A percentile compares a stretch with the other conserved stretches of the same genome.
These are phyloP conservation scores for Flaveria brownii DNA, from an alignment of 129 eudicot species.

Conservation along the genomic window DNA sequence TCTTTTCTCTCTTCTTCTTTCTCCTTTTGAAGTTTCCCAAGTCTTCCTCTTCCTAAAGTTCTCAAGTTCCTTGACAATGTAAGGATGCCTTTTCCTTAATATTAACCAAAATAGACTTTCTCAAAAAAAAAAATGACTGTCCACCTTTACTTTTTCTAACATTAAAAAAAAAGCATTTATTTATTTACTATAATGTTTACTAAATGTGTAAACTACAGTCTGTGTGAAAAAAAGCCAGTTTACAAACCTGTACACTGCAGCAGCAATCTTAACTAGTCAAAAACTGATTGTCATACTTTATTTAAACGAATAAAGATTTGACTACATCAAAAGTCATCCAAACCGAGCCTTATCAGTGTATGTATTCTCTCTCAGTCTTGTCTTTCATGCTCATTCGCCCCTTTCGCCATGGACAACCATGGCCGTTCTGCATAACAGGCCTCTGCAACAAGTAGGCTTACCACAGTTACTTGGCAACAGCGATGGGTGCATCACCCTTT, in stretches of 20 bases:
- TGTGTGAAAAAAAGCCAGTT: slow-evolving; percentile 15
- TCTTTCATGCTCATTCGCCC: slow-evolving; percentile 5
- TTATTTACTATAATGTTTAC: slow-evolving; percentile 26
- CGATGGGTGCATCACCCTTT: slow-evolving; percentile 40
- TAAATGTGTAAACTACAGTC: slow-evolving; percentile 31
- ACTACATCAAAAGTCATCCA: slow-evolving; percentile 13
- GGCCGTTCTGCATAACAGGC: slow-evolving; percentile 1
- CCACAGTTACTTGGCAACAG: slow-evolving; percentile 13
- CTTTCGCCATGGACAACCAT: slow-evolving; percentile 17
- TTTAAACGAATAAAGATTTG: slow-evolving; percentile 18
- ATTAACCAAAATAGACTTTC: too few species aligned
- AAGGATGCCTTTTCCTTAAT: too few species aligned
- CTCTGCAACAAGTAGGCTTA: not conserved
- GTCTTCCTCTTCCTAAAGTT: too few species aligned
- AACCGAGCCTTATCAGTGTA: not conserved
- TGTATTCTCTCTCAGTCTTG: not conserved
- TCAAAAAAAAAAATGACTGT: not conserved
- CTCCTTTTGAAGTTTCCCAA: too few species aligned
- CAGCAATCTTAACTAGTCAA: slow-evolving; percentile 22
- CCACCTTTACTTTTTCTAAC: not conserved
- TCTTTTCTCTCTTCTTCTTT: too few species aligned
- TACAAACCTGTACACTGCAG: slow-evolving; percentile 36
- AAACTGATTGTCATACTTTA: slow-evolving; percentile 10
- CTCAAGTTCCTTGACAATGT: too few species aligned
- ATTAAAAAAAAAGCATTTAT: slow-evolving; percentile 11